Conservation (phyloP, 1,284 basidiomycete species). For the Pascua sp. region DNA sequence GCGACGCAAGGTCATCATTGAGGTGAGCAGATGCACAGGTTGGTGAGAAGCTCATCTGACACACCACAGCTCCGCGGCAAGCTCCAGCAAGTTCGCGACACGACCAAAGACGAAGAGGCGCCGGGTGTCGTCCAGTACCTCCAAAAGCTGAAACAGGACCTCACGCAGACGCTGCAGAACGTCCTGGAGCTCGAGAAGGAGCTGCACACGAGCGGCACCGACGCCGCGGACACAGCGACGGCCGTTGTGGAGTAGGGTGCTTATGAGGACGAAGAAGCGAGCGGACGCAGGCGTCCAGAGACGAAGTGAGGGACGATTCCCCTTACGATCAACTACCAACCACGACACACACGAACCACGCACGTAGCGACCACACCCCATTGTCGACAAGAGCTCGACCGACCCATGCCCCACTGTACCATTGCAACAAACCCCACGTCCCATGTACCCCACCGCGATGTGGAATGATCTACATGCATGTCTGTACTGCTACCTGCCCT, state of each 20-base stretch:
- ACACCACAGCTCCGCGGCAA: constrained; percentile 11
- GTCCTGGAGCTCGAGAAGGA: background rate
- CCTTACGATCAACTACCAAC: too few relatives aligned
- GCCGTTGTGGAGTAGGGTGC: background rate
- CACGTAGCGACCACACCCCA: too few relatives aligned
- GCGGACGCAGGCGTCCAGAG: too few relatives aligned
- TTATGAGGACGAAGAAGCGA: too few relatives aligned
- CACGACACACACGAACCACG: too few relatives aligned
- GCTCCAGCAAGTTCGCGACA: constrained; percentile 11
- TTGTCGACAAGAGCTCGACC: too few relatives aligned
- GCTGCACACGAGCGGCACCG: background rate
- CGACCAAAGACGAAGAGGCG: constrained; percentile 3
- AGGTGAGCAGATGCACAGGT: constrained; percentile 8
- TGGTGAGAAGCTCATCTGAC: background rate
- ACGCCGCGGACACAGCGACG: background rate
- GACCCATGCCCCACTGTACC: too few relatives aligned
- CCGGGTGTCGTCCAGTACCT: constrained; percentile 4
- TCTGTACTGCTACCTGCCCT: constrained; percentile 7
- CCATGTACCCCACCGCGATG: background rate
- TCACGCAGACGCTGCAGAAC: constrained; percentile 2
- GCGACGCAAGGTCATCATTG: constrained; percentile 18
- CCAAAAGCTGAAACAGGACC: constrained; percentile 2
- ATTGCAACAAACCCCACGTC: too few relatives aligned
- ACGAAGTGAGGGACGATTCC: too few relatives aligned
- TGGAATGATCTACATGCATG: constrained; percentile 19